phyloP scores from a whole-genome alignment of 306 rosid species.

The Quercus glauca region DNA sequence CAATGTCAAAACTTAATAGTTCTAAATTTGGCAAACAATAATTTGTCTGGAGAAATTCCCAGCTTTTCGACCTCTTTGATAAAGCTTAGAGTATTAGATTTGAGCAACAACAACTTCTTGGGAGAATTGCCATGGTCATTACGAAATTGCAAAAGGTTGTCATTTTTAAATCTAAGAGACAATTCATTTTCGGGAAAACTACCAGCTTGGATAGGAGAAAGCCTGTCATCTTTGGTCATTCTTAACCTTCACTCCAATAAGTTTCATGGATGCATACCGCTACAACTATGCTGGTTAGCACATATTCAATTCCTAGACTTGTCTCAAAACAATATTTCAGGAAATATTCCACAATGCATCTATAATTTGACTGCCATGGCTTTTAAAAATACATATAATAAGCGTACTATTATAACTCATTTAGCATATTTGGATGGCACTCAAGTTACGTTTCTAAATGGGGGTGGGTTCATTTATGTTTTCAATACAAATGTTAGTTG shows the following conservation, averaged over 20 bases:
- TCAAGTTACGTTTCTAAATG: too few species aligned
- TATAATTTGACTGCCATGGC: conserved; percentile 11
- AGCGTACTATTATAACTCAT: too few species aligned
- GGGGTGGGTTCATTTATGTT: neutral
- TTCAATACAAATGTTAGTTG: neutral
- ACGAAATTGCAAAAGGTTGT: conserved; percentile 10
- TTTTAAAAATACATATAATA: neutral
- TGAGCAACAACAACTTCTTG: neutral
- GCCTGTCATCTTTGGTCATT: neutral
- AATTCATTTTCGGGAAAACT: conserved; percentile 20
- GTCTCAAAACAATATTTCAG: neutral
- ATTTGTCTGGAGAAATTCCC: conserved; percentile 9
- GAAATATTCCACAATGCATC: conserved; percentile 1
- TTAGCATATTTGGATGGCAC: too few species aligned
- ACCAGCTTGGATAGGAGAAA: conserved; percentile 23
- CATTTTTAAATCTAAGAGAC: conserved; percentile 16
- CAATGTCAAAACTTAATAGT: neutral
- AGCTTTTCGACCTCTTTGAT: neutral
- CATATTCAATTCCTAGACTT: conserved; percentile 1
- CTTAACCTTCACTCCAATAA: conserved; percentile 5
- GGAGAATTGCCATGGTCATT: conserved; percentile 25
- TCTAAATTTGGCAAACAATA: conserved; percentile 9
- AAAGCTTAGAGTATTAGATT: neutral
- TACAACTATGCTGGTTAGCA: neutral
- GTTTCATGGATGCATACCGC: conserved; percentile 12